Percentiles rank a stretch among this genome's conserved stretches.
phyloP scores from a whole-genome alignment of 2,329 filamentous ascomycete species.

The Colletotrichum gloeosporioides region DNA sequence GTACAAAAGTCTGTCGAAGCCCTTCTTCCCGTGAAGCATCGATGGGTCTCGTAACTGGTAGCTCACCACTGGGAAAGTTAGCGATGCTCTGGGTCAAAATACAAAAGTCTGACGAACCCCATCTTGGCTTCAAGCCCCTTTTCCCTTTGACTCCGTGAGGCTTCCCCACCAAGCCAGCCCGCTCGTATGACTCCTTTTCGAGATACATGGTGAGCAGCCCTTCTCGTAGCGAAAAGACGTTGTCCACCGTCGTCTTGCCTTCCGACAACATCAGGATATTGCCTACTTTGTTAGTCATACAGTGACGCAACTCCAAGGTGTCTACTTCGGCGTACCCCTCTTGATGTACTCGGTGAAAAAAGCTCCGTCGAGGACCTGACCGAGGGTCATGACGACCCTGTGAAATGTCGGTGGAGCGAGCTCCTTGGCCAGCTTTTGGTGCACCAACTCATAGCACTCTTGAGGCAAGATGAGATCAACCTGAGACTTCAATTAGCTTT shows the following conservation, averaged over 20 bases:
- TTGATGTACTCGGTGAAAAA: conserved; percentile 91
- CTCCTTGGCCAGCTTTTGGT: conserved; percentile 51
- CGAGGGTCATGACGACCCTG: conserved; percentile 74
- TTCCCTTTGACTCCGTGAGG: conserved; percentile 64
- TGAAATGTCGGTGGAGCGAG: conserved; percentile 58
- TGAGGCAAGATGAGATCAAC: conserved; percentile 76
- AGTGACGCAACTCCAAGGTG: too few species aligned
- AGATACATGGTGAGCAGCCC: conserved; percentile 79
- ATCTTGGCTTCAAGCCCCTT: conserved; percentile 70
- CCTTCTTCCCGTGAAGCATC: conserved; percentile 85
- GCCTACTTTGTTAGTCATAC: conserved; percentile 52
- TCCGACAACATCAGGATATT: conserved; percentile 85
- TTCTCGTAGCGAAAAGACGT: conserved; percentile 72
- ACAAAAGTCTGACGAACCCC: conserved; percentile 59
- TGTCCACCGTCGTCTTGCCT: conserved; percentile 72
- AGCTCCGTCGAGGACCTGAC: conserved; percentile 71
- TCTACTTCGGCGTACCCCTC: conserved; percentile 55
- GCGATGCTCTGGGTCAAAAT: too few species aligned
- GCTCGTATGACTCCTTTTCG: conserved; percentile 82
- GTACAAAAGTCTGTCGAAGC: conserved; percentile 78
- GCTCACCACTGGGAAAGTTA: conserved; percentile 68
- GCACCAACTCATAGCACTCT: conserved; percentile 61
- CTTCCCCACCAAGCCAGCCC: conserved; percentile 79
- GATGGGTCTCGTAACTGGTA: conserved; percentile 74
- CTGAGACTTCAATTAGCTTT: conserved; percentile 35